These are phyloP conservation scores for Chimonanthus praecox DNA, from an alignment of 164 flowering plant species.

Conservation along the genomic window DNA sequence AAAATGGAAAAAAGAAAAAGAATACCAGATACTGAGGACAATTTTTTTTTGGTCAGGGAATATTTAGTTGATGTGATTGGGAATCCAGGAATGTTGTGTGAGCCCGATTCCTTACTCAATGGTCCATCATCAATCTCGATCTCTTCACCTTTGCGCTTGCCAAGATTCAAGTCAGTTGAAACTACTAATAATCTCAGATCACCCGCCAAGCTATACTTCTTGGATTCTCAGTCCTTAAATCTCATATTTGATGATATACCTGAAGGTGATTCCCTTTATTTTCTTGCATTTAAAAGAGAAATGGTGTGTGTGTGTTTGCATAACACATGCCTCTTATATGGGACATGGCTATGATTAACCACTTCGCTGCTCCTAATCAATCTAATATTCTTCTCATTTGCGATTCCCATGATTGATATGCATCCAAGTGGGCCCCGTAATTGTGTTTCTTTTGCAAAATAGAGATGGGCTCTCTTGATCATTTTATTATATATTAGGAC, in stretches of 20 bases:
- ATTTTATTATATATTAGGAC: too few species aligned
- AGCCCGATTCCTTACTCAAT: slow-evolving; percentile 87
- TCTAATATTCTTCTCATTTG: too few species aligned
- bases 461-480: too few species aligned
- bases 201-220: slow-evolving; percentile 81
- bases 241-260: slow-evolving; percentile 61
- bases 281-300: neutral
- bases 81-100: slow-evolving; percentile 73
- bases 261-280: slow-evolving; percentile 42
- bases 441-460: too few species aligned
- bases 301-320: too few species aligned
- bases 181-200: slow-evolving; percentile 64
- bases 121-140: slow-evolving; percentile 90
- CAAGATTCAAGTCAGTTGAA: slow-evolving; percentile 55
- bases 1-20: too few species aligned
- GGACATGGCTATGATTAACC: too few species aligned
- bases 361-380: too few species aligned
- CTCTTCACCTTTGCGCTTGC: slow-evolving; percentile 89
- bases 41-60: slow-evolving; percentile 54
- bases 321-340: too few species aligned
- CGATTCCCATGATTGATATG: too few species aligned
- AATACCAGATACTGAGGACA: neutral
- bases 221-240: slow-evolving; percentile 65
- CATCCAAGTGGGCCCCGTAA: too few species aligned
- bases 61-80: slow-evolving; percentile 79